Conservation (phyloP, 495 filamentous ascomycete genomes). For the Chaetomium cochliodes region DNA sequence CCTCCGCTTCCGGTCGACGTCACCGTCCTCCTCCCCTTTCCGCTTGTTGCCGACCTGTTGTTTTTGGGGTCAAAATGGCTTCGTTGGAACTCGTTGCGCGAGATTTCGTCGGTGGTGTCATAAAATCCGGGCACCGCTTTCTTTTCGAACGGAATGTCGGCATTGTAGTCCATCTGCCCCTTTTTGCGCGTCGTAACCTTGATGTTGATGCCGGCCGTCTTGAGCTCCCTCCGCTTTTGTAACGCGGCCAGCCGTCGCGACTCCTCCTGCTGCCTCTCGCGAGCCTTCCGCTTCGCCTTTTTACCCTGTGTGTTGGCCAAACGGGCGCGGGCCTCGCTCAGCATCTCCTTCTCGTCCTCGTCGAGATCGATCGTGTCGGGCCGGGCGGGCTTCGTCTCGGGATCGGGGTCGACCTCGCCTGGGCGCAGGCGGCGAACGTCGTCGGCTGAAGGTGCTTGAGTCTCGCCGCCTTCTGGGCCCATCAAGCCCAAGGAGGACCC, state of each 20-base stretch:
- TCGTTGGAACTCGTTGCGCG: constrained; percentile 79
- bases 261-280: constrained; percentile 93
- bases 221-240: constrained; percentile 94
- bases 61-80: constrained; percentile 91
- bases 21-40: constrained; percentile 84
- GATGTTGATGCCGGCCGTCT: constrained; percentile 97
- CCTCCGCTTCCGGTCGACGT: constrained; percentile 74
- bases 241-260: constrained; percentile 82
- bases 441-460: constrained; percentile 84
- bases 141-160: constrained; percentile 97
- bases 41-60: constrained; percentile 94
- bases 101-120: constrained; percentile 80
- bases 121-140: constrained; percentile 86
- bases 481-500: constrained; percentile 75
- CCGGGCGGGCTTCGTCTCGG: constrained; percentile 93
- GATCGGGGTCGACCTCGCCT: constrained; percentile 92
- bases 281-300: constrained; percentile 96
- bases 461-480: constrained; percentile 84
- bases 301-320: constrained; percentile 97
- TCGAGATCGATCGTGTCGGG: constrained; percentile 97
- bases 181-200: constrained; percentile 90
- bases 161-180: constrained; percentile 99
- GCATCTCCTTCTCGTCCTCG: constrained; percentile 99
- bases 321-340: constrained; percentile 94
- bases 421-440: constrained; percentile 87